phyloP scores from a whole-genome alignment of 2,329 filamentous ascomycete species.

The Ustulina deusta region DNA sequence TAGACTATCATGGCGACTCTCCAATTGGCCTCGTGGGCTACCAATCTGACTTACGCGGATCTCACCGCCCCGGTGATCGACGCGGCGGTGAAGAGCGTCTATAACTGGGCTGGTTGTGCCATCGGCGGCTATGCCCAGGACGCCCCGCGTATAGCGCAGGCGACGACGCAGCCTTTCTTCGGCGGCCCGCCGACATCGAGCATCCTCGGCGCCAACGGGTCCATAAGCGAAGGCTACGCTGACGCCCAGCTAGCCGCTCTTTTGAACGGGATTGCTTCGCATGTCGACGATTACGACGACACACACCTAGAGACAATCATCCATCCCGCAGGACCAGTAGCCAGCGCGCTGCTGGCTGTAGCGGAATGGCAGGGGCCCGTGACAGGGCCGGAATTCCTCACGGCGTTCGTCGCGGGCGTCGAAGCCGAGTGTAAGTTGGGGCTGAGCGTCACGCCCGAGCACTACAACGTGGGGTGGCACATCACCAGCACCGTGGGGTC shows the following conservation, averaged over 20 bases:
- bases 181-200: constrained; percentile 50
- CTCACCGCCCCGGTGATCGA: constrained; percentile 57
- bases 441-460: constrained; percentile 63
- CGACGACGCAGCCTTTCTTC: constrained; percentile 47
- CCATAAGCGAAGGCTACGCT: constrained; percentile 40
- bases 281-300: constrained; percentile 69
- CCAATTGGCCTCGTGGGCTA: constrained; percentile 61
- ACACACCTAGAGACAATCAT: constrained; percentile 68
- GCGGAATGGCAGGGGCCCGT: constrained; percentile 56
- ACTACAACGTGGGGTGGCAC: constrained; percentile 69
- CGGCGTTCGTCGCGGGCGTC: constrained; percentile 63
- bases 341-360: constrained; percentile 62
- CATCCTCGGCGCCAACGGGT: constrained; percentile 51
- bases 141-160: constrained; percentile 54
- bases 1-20: constrained; percentile 58
- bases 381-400: constrained; percentile 61
- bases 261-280: constrained; percentile 66
- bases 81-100: constrained; percentile 61
- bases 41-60: constrained; percentile 55
- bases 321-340: constrained; percentile 65
- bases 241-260: constrained; percentile 64
- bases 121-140: constrained; percentile 62
- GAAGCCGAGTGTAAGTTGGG: constrained; percentile 66
- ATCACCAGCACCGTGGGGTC: constrained; percentile 65
- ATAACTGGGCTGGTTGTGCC: constrained; percentile 67